A percentile compares a stretch with the other conserved stretches of the same genome.
phyloP scores from a whole-genome alignment of 805 yeast species.

The Martiniozyma abietophila region DNA sequence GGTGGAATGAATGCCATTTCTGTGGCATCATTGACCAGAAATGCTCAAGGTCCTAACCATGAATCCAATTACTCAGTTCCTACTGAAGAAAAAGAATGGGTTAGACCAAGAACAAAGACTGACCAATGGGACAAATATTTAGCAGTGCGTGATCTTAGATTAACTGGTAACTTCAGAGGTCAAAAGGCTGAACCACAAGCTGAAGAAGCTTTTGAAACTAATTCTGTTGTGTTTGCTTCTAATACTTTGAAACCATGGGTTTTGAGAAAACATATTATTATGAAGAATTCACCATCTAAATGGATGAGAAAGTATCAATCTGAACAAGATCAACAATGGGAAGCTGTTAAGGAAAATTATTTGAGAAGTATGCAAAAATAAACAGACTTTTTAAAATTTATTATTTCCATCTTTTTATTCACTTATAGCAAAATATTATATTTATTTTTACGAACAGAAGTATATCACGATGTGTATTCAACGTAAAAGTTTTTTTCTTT shows the following conservation, averaged over 20 bases:
- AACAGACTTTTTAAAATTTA: neutral
- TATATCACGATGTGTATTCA: too few species aligned
- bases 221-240: slow-evolving; percentile 34
- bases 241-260: slow-evolving; percentile 29
- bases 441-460: too few species aligned
- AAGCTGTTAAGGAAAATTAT: slow-evolving; percentile 28
- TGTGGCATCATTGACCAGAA: slow-evolving; percentile 23
- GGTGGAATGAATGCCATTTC: slow-evolving; percentile 32
- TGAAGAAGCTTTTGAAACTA: slow-evolving; percentile 71
- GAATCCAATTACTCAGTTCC: slow-evolving; percentile 32
- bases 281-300: slow-evolving; percentile 31
- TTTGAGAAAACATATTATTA: slow-evolving; percentile 29
- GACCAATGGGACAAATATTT: slow-evolving; percentile 46
- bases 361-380: slow-evolving; percentile 28
- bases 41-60: slow-evolving; percentile 27
- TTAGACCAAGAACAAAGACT: slow-evolving; percentile 43
- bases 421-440: slow-evolving; percentile 8
- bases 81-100: slow-evolving; percentile 35
- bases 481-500: too few species aligned
- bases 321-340: slow-evolving; percentile 25
- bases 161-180: slow-evolving; percentile 68
- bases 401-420: slow-evolving; percentile 10
- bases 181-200: slow-evolving; percentile 54
- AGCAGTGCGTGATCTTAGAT: slow-evolving; percentile 67
- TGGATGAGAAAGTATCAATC: slow-evolving; percentile 29